Evolutionary conservation across 495 filamentous ascomycete genomes (phyloP), one percentile per base, ranked within the genome.

Genomic region (Neurospora sublineolata): DNA sequence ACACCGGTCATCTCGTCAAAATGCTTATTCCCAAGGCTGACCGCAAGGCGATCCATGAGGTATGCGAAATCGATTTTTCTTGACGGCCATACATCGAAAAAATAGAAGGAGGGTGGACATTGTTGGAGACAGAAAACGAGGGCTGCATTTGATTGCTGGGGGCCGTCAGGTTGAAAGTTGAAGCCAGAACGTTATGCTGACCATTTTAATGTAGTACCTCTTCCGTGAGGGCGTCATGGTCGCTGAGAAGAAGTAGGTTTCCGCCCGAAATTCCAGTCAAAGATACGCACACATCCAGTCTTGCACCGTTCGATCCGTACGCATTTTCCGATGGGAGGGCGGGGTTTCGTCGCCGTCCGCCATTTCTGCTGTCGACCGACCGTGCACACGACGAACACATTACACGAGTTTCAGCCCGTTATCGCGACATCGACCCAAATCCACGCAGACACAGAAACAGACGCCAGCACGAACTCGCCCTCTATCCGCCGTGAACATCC

Each of bases 141-240:
- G 52, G 3, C 14, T 64, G 12, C 27, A 64, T 9, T 9, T 33
- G 52, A 64, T 64, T 33, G 14, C 52, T 33, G 52, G 52, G 52
- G 27, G 14, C 12, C 27, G 27, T 64, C 27, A 64, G 9, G 27
- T 64, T 64, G 52, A 33, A 33, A 33, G 52, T 64, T 33, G 52
- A 64, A 41, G 37, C 23, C 12, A 68, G 67, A 69, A 68, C 38
- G 9, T 73, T 42, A 67, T 69, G 78, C 83, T 84, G 79, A 84
- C 79, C 14, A 64, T 71, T 76, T 77, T 69, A 69, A 68, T 75
- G 44, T 78, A 98, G 91, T 97, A 98, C 90, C 93, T 99, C 90
- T 98, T 99, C 91, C 93, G 94, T 79, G 95, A 99, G 92, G 95
- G 95, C 83, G 95, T 99, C 70, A 91, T 98, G 85, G 94, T 97